Base-by-base conservation (phyloP, 345 rosid species). In the Cochlearia excelsa region DNA sequence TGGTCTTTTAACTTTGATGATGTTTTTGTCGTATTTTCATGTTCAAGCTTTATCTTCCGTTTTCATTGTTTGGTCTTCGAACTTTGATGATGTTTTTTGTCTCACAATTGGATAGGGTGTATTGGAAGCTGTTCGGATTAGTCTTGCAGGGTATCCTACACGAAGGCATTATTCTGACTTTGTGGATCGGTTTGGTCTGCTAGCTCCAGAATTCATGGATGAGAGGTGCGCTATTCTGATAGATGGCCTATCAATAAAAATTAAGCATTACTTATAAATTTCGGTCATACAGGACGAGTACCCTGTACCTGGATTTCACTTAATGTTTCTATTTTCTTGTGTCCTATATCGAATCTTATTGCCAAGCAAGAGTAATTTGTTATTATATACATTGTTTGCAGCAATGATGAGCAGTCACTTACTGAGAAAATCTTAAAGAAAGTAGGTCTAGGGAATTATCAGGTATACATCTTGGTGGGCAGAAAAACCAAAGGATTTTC, bases 61-160 rank as follows among this genome's bases (percentile, higher is more conserved):
- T 49, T 50, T 37, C 59, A 28, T 59, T 44, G 54, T 44, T 51
- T 69, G 26, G 27, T 65, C 2, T 66, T 50, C 34, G 33, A 16
- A 60, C 38, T 45, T 67, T 47, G 56, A 49, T 67, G 47, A 54
- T 8, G 41, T 72, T 37, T 57, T 57, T 9, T 55, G 57, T 57
- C 39, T 63, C 65, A 51, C 46, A 57, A 40, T 62, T 70, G 65
- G 57, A 56, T 79, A 93, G 97, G 99, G 97, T 72, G 99, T 93
- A 65, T 50, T 93, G 69, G 99, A 93, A 82, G 99, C 99, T 57
- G 91, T 93, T 77, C 89, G 97, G 65, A 93, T 93, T 59, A 87
- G 99, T 82, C 76, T 93, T 59, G 99, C 99, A 31, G 97, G 97
- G 73, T 93, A 93, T 79, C 97, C 99, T 30, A 83, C 99, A 40